A percentile compares a stretch with the other conserved stretches of the same genome.
These are phyloP conservation scores for Hortiboletus flavorubellus DNA, from an alignment of 768 basidiomycete genomes.

Conservation along the genomic window DNA sequence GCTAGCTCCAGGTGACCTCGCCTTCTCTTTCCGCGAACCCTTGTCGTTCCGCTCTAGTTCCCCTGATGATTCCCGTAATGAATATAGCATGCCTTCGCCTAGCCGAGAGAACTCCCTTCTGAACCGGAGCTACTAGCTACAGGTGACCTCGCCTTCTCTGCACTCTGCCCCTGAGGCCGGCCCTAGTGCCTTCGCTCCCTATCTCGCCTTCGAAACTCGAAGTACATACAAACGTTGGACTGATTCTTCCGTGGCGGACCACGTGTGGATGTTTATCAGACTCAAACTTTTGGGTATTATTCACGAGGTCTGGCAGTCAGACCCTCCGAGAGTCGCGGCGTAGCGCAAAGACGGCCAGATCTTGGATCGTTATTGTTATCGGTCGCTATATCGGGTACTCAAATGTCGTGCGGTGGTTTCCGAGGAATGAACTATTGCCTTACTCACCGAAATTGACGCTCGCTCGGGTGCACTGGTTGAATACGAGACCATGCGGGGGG, in stretches of 20 bases:
- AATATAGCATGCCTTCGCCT: slow-evolving; percentile 49
- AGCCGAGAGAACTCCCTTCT: slow-evolving; percentile 33
- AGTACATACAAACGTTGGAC: slow-evolving; percentile 36
- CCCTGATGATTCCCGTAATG: slow-evolving; percentile 57
- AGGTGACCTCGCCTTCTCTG: background rate
- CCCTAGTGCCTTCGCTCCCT: slow-evolving; percentile 4
- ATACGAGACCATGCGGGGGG: slow-evolving; percentile 35
- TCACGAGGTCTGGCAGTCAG: slow-evolving; percentile 41
- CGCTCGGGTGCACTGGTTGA: slow-evolving; percentile 37
- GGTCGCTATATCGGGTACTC: slow-evolving; percentile 48
- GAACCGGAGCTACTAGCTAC: slow-evolving; percentile 14
- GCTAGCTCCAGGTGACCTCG: background rate
- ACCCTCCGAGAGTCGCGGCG: slow-evolving; percentile 39
- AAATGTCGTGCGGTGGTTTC: slow-evolving; percentile 7
- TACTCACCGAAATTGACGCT: slow-evolving; percentile 35
- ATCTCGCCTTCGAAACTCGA: slow-evolving; percentile 33
- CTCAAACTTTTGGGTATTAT: slow-evolving; percentile 53
- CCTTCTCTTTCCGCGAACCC: background rate
- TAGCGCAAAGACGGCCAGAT: slow-evolving; percentile 36
- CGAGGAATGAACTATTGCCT: slow-evolving; percentile 32
- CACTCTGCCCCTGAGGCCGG: background rate
- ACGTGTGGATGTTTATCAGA: slow-evolving; percentile 21
- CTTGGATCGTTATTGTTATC: slow-evolving; percentile 45
- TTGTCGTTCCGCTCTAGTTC: slow-evolving; percentile 23
- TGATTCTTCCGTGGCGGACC: slow-evolving; percentile 34